A percentile compares a stretch with the other conserved stretches of the same genome.
phyloP scores from a whole-genome alignment of 2,329 filamentous ascomycete genomes.

The Lomentospora prolificans region DNA sequence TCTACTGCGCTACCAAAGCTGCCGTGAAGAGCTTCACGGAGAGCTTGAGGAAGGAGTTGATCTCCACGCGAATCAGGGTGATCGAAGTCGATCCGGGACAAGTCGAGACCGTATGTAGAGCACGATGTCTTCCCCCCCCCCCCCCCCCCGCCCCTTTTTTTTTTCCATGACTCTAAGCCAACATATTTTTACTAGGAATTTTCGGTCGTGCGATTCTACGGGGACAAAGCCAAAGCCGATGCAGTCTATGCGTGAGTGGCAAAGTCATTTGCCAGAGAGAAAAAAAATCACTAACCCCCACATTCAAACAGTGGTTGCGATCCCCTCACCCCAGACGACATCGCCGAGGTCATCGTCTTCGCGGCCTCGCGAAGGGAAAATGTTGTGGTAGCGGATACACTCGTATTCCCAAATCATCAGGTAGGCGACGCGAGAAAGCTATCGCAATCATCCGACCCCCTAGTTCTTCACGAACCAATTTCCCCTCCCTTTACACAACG shows the following conservation, averaged over 20 bases:
- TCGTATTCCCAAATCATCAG: conserved; percentile 86
- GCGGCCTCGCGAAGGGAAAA: conserved; percentile 76
- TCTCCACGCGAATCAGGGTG: conserved; percentile 68
- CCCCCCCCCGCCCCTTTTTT: not conserved
- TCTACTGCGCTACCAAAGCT: conserved; percentile 91
- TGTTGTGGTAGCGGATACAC: conserved; percentile 77
- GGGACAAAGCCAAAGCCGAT: conserved; percentile 82
- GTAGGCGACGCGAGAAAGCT: conserved; percentile 20
- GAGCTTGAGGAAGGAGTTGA: conserved; percentile 69
- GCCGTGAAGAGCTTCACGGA: conserved; percentile 81
- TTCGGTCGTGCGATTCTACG: conserved; percentile 77
- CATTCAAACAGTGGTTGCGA: conserved; percentile 51
- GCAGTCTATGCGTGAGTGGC: conserved; percentile 85
- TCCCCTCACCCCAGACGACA: conserved; percentile 79
- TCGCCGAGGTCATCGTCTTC: conserved; percentile 86
- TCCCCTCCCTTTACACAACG: no score
- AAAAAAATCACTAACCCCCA: conserved; percentile 4
- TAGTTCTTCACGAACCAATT: no score
- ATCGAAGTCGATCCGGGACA: conserved; percentile 89
- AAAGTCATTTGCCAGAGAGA: conserved; percentile 24
- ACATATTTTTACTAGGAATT: conserved; percentile 54
- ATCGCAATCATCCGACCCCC: not conserved
- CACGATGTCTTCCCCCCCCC: no score
- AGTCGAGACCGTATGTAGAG: conserved; percentile 76
- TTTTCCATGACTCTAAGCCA: not conserved